Evolutionary conservation across 441 rosid genomes (phyloP).

Genomic region (Erodium trifolium): DNA sequence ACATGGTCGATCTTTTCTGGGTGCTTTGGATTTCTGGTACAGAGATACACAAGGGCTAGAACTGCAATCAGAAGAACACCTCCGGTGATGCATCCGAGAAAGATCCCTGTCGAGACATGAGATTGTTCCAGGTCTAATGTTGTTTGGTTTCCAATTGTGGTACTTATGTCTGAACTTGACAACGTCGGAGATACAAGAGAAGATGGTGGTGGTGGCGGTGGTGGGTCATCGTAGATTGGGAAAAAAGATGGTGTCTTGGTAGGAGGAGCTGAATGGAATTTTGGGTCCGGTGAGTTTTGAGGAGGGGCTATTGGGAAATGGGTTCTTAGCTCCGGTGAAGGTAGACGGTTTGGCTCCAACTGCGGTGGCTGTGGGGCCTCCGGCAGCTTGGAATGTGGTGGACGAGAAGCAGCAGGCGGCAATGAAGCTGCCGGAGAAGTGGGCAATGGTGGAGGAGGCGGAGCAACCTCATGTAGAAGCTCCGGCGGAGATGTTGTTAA

Average conservation of each 20-base stretch:
- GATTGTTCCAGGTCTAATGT: neutral
- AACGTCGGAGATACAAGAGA: neutral
- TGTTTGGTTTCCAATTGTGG: neutral
- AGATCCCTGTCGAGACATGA: neutral
- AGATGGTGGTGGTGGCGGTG: neutral
- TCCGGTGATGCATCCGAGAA: neutral
- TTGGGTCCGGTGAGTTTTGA: neutral
- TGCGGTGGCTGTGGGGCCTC: neutral
- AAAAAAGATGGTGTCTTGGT: neutral
- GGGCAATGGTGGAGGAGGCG: too few species aligned
- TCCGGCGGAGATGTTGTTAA: too few species aligned
- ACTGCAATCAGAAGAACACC: neutral
- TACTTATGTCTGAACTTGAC: neutral
- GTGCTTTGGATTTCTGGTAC: neutral
- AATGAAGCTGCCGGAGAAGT: too few species aligned
- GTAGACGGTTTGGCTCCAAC: neutral
- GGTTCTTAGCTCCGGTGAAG: neutral
- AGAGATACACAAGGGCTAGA: neutral
- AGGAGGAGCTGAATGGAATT: neutral
- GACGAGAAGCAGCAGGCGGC: neutral
- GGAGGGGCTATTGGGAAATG: neutral
- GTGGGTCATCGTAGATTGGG: neutral
- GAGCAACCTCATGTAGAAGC: too few species aligned
- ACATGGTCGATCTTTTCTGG: neutral
- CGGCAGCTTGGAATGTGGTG: neutral